Evolutionary conservation across 352 stramenopile genomes (phyloP).

Genomic region (Thalassiosira hispida): DNA sequence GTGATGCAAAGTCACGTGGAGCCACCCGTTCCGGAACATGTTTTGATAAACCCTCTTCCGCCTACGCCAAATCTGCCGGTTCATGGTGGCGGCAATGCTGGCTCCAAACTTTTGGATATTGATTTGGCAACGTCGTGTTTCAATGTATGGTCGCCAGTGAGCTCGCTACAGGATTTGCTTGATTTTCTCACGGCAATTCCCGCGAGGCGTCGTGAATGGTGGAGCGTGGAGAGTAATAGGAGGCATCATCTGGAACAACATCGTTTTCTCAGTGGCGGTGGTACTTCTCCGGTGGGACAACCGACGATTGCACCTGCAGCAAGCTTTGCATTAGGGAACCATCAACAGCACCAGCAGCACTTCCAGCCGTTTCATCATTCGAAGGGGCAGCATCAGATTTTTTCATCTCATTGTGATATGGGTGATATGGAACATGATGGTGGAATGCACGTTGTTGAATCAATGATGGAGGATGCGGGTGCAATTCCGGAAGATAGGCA

Average conservation of each 20-base stretch:
- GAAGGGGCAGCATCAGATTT: background rate
- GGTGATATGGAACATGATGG: conserved; percentile 6
- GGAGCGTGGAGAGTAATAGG: conserved; percentile 34
- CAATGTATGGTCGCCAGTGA: conserved; percentile 62
- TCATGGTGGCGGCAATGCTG: background rate
- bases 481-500: background rate
- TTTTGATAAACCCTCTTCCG: conserved; percentile 25
- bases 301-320: conserved; percentile 10
- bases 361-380: background rate
- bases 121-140: conserved; percentile 49
- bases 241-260: conserved; percentile 16
- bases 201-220: conserved; percentile 36
- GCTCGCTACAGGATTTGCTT: conserved; percentile 62
- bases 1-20: conserved; percentile 42
- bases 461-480: conserved; percentile 25
- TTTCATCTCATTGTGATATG: conserved; percentile 29
- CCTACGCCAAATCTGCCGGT: conserved; percentile 1
- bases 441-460: conserved; percentile 1
- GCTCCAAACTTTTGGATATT: conserved; percentile 32
- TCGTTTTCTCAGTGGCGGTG: background rate
- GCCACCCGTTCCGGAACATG: conserved; percentile 28
- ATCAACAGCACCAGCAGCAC: conserved; percentile 9
- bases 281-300: conserved; percentile 9
- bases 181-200: conserved; percentile 61
- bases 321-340: background rate